Evolutionary conservation across 192 early-diverging fungal species (phyloP), one percentile per base, ranked within the genome.

Genomic region (Linnemannia zychae): DNA sequence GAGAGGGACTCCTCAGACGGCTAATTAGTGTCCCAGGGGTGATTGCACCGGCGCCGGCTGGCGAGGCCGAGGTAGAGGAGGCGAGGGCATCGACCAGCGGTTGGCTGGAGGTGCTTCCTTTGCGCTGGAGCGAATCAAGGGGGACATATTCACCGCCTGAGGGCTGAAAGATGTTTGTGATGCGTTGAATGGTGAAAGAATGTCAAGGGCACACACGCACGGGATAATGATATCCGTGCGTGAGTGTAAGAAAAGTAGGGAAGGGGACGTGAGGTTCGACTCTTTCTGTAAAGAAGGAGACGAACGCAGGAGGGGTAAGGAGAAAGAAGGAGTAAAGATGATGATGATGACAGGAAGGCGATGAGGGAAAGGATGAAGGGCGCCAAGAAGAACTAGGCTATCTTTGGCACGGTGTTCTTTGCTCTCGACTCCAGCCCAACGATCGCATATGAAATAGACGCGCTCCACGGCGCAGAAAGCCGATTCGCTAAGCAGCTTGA

Each of bases 171-270:
- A 84, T 20, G 69, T 69, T 60, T 28, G 50, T 46, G 76, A 84
- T 70, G 72, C 82, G 82, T 38, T 78, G 75, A 84, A 84, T 84
- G 82, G 67, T 84, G 82, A 37, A 78, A n/a, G 33, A n/a, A 33
- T 16, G n/a, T n/a, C n/a, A n/a, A n/a, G n/a, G 40, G 40, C 4
- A 44, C 9, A 44, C 40, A 44, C 40, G 9, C 40, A 44, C 40
- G 9, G 40, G 40, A 44, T 6, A 44, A 9, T 44, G 9, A 9
- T 6, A 44, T 44, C 40, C 9, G 40, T 44, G 9, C 11, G 3
- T 63, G 57, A 28, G 13, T 15, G 28, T 28, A 17, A 3, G 28
- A 63, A 12, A 24, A 33, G n/a, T n/a, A 63, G 57, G 57, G 11
- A 31, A 31, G 57, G 24, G 57, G 57, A 63, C 57, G n/a, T 63